Evolutionary conservation across 164 flowering plant species (phyloP).

Genomic region (Litsea cubeba): DNA sequence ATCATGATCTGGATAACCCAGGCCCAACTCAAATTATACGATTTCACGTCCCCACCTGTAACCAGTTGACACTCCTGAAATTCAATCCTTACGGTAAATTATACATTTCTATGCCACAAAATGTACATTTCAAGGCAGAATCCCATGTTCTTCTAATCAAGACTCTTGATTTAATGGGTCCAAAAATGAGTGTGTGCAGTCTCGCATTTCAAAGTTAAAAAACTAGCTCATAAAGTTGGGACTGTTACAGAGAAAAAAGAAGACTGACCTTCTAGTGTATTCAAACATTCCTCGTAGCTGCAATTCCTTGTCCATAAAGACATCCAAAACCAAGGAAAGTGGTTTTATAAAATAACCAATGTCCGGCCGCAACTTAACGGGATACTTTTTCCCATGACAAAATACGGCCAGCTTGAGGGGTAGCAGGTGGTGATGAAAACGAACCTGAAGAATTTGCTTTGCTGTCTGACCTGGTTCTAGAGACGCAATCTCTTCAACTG

Average conservation of each 20-base stretch:
- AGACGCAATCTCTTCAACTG: slow-evolving; percentile 61
- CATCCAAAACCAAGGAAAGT: slow-evolving; percentile 53
- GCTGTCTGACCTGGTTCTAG: slow-evolving; percentile 60
- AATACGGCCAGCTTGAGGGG: slow-evolving; percentile 68
- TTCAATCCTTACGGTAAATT: too few relatives aligned
- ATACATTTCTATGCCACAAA: too few relatives aligned
- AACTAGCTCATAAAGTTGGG: not conserved
- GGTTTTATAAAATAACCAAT: slow-evolving; percentile 91
- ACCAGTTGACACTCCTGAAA: too few relatives aligned
- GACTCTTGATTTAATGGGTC: not conserved
- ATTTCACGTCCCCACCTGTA: too few relatives aligned
- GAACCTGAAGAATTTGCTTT: slow-evolving; percentile 53
- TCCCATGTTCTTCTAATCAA: too few relatives aligned
- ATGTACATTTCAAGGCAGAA: too few relatives aligned
- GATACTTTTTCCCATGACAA: slow-evolving; percentile 50
- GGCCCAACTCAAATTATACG: too few relatives aligned
- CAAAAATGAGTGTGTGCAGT: not conserved
- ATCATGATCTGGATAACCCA: too few relatives aligned
- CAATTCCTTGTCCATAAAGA: slow-evolving; percentile 56
- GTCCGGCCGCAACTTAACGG: slow-evolving; percentile 86
- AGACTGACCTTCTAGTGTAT: slow-evolving; percentile 61
- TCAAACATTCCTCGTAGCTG: slow-evolving; percentile 91
- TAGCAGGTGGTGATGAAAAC: slow-evolving; percentile 82
- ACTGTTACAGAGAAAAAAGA: not conserved
- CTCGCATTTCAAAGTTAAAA: not conserved